Evolutionary conservation across 768 basidiomycete species (phyloP), one percentile per base, ranked within the genome.

Genomic region (Boletus rex-veris): DNA sequence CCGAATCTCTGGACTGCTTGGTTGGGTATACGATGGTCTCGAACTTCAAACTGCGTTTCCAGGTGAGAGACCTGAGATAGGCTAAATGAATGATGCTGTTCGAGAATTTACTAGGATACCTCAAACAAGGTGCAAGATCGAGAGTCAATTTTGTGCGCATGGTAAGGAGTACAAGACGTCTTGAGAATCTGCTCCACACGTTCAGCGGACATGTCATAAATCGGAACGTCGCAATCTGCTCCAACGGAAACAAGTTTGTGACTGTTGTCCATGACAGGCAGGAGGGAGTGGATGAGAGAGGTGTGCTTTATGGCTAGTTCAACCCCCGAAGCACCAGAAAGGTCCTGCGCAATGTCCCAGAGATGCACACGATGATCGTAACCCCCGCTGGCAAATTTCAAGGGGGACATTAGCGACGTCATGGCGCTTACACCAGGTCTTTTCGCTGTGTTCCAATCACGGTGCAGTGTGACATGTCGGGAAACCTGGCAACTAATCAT

Each of bases 31-130:
- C 80, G 73, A 55, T 74, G 70, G 55, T 81, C 80, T 19, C 74
- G 78, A n/a, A 80, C 48, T 59, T 82, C 80, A 48, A 77, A 80
- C 54, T 81, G 80, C 28, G 73, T 69, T 57, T 82, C 80, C 19
- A 77, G 67, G 59, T 81, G 77, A 7, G 74, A 73, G 45, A 80
- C 70, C 80, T 81, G 44, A 19, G 41, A 39, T 12, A 26, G 14
- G 19, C 8, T 60, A 37, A 53, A 26, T 45, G 30, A 50, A 46
- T 8, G 28, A 35, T 35, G 28, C 2, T 12, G 9, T 39, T 33
- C 8, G 53, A 45, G 33, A 38, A 50, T 16, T 52, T 50, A 38
- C 14, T 47, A 52, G 18, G n/a, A 41, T 57, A 79, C 78, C 73
- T 81, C 78, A 11, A 80, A 59, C 36, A 79, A 63, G 0, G 66